Conservation (phyloP, 495 filamentous ascomycete genomes). For the Wilcoxina mikolae region DNA sequence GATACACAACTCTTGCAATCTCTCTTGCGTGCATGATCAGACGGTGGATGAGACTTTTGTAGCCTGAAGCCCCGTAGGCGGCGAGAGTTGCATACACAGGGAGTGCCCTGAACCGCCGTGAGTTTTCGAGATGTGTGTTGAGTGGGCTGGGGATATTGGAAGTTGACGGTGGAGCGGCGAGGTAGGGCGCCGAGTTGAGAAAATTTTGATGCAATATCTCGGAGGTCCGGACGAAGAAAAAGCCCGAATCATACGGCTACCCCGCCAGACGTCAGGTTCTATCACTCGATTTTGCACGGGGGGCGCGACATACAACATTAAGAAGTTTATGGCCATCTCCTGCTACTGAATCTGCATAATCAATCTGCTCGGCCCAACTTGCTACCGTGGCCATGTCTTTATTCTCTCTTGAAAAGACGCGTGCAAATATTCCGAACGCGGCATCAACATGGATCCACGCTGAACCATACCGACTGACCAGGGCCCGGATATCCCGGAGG, state of each 20-base stretch:
- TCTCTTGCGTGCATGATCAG: slow-evolving; percentile 56
- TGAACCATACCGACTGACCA: slow-evolving; percentile 42
- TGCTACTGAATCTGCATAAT: slow-evolving; percentile 72
- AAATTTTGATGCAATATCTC: slow-evolving; percentile 48
- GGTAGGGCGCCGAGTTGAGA: slow-evolving; percentile 71
- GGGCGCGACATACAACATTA: slow-evolving; percentile 45
- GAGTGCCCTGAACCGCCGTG: slow-evolving; percentile 72
- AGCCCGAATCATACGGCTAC: slow-evolving; percentile 78
- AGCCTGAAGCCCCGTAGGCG: slow-evolving; percentile 59
- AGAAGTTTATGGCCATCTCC: slow-evolving; percentile 81
- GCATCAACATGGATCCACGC: slow-evolving; percentile 89
- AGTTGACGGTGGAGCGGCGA: slow-evolving; percentile 35
- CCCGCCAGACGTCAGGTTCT: too few relatives aligned
- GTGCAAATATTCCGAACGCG: slow-evolving; percentile 73
- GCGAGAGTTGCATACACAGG: slow-evolving; percentile 71
- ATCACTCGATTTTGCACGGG: not conserved
- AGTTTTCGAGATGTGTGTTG: slow-evolving; percentile 84
- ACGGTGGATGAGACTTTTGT: slow-evolving; percentile 52
- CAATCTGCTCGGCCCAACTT: slow-evolving; percentile 47
- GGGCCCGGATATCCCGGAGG: slow-evolving; percentile 45
- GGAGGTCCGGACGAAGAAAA: slow-evolving; percentile 61
- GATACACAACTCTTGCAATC: slow-evolving; percentile 47
- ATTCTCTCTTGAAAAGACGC: slow-evolving; percentile 39
- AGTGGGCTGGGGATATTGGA: slow-evolving; percentile 57
- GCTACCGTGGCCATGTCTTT: slow-evolving; percentile 32